Base-by-base conservation (phyloP, 805 yeast genomes). In the Candida golubevii region DNA sequence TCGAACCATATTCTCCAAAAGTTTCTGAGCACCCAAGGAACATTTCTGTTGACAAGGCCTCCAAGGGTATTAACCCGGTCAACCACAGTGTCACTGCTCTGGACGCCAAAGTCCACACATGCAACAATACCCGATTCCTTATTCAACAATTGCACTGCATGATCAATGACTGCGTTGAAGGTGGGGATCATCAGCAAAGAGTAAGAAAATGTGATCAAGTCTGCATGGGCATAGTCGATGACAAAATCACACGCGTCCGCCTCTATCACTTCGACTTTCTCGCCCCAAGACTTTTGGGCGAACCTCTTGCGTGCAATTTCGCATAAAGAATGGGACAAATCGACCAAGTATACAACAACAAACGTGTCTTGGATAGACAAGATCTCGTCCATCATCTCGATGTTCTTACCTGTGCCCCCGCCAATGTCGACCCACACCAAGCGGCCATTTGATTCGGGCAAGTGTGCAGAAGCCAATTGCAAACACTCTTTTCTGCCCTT, bases 1-100 rank as follows among this genome's bases (percentile, higher is more conserved):
- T 86, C 95, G 62, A 87, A 86, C 95, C 95, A 87, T 36, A 83
- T 69, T 58, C 89, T 76, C 95, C 95, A 86, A 60, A 86, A 87
- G 28, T 87, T 84, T 60, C 95, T 74, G 40, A 77, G 72, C 45
- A 83, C 49, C 95, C 95, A 86, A 26, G 88, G 83, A 48, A 78
- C 81, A 60, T 85, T 85, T 57, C 95, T 74, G 56, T 79, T 76
- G 29, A 75, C 75, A 51, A 81, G 67, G 8, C 95, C 93, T 41
- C 95, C 95, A 31, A 85, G 65, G 8, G 90, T 83, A 58, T 84
- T 80, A 41, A 81, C 75, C 60, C 87, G 77, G 14, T 89, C 89
- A 45, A 80, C 69, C 6, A 80, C 71, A 37, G 82, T 80, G 41
- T 82, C 81, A 37, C 70, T 64, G 23, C 84, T 72, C 60, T 85